Conservation (phyloP, 805 yeast genomes). For the Hanseniaspora occidentalis region DNA sequence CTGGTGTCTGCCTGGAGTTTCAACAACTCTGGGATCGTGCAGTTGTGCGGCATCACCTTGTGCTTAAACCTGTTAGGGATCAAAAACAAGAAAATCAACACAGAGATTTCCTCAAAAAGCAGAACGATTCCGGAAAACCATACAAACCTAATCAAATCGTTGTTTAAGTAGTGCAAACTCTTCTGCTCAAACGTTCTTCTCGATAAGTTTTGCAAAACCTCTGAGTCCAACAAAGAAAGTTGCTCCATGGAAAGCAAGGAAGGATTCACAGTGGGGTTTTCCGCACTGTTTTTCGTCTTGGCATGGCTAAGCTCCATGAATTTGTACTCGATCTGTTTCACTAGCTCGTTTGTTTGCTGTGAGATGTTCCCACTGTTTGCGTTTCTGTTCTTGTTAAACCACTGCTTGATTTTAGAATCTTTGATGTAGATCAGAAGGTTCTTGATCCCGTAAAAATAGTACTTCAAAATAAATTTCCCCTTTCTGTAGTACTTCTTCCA, state of each 20-base stretch:
- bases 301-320: background rate
- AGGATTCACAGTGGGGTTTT: background rate
- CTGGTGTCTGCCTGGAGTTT: background rate
- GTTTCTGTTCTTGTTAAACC: too few relatives aligned
- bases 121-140: constrained; percentile 34
- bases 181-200: background rate
- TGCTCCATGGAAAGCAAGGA: background rate
- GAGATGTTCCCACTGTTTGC: too few relatives aligned
- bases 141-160: constrained; percentile 38
- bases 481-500: background rate
- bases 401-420: background rate
- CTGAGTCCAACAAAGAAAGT: background rate
- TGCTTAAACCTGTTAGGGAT: constrained; percentile 24
- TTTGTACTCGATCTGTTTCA: background rate
- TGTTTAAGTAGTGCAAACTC: background rate
- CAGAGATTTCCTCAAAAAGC: constrained; percentile 42
- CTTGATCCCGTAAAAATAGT: background rate
- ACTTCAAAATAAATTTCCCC: background rate
- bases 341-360: background rate
- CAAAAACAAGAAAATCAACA: constrained; percentile 36
- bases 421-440: background rate
- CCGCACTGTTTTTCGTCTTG: background rate
- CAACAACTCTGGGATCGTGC: constrained; percentile 32
- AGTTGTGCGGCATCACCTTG: constrained; percentile 44
- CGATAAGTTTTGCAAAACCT: background rate